Base-by-base conservation (phyloP, 306 rosid species). In the Cicer cuneatum region DNA sequence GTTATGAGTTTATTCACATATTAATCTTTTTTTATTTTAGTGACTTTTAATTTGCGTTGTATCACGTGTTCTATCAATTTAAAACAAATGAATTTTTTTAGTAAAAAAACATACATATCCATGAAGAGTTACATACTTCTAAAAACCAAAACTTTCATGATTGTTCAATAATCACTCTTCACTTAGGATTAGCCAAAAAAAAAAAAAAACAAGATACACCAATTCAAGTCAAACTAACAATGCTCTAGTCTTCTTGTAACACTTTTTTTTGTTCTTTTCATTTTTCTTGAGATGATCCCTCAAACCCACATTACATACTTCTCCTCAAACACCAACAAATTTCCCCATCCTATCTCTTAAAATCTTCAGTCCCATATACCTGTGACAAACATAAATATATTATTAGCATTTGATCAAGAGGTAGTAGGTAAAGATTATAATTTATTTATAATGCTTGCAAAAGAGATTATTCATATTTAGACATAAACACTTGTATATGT, bases 281-380 rank as follows among this genome's bases (percentile, higher is more conserved):
- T 13, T 54, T 41, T 54, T 42, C 74, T 53, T 58, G 47, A 73
- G 12, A 52, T 52, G 49, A 59, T 47, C 66, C 62, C 47, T 82
- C 78, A 72, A 15, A 75, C 49, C 3, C 48, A 45, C 8, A 64
- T 35, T 73, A 8, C 63, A 48, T 10, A 39, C 68, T 53, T 84
- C 64, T 68, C 68, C 73, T 83, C 74, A 90, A 82, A 85, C 56
- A 76, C 89, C 90, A 80, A 87, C 86, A 69, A 82, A 76, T 40
- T 84, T 79, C 79, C 87, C 86, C 82, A 87, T 59, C 83, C 96
- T 91, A 1, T 87, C 82, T 83, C 88, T 82, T 82, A 85, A 78
- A 79, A 93, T 91, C 88, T 91, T 89, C 84, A 84, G 53, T 67
- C 97, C 98, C 97, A 89, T 88, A 84, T 93, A 93, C 94, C 98